Evolutionary conservation across 106 monocot species (phyloP).

Genomic region (Dendrobium nobile): DNA sequence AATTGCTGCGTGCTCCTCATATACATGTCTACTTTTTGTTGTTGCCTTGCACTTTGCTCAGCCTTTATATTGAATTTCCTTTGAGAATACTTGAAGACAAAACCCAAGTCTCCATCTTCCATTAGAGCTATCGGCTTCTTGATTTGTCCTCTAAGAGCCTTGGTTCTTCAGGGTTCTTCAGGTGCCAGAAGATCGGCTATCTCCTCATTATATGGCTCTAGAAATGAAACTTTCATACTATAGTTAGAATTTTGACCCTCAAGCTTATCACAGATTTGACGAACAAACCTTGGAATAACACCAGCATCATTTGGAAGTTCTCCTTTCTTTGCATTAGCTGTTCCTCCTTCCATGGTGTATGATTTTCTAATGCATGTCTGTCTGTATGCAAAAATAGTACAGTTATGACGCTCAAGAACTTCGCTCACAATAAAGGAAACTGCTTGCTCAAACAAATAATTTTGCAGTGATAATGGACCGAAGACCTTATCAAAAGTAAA

Average conservation of each 20-base stretch:
- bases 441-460: slow-evolving; percentile 49
- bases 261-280: slow-evolving; percentile 53
- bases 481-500: slow-evolving; percentile 66
- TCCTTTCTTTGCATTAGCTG: slow-evolving; percentile 25
- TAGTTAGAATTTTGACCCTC: slow-evolving; percentile 50
- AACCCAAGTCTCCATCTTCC: slow-evolving; percentile 21
- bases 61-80: slow-evolving; percentile 40
- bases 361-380: slow-evolving; percentile 18
- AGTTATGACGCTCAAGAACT: slow-evolving; percentile 21
- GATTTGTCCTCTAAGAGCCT: slow-evolving; percentile 11
- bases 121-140: slow-evolving; percentile 12
- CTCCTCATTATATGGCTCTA: slow-evolving; percentile 60
- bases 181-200: slow-evolving; percentile 18
- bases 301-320: slow-evolving; percentile 58
- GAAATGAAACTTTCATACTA: slow-evolving; percentile 60
- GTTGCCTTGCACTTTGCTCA: slow-evolving; percentile 40
- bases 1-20: slow-evolving; percentile 75
- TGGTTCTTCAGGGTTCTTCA: background rate
- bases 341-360: slow-evolving; percentile 52
- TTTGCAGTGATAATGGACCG: slow-evolving; percentile 50
- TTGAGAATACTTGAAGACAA: slow-evolving; percentile 36
- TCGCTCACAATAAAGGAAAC: slow-evolving; percentile 42
- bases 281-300: slow-evolving; percentile 52
- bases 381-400: slow-evolving; percentile 17
- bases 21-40: slow-evolving; percentile 66